A percentile compares a stretch with the other conserved stretches of the same genome.
These are phyloP conservation scores for Chlorella sp. DNA, from an alignment of 139 green algal genomes.

Conservation along the genomic window DNA sequence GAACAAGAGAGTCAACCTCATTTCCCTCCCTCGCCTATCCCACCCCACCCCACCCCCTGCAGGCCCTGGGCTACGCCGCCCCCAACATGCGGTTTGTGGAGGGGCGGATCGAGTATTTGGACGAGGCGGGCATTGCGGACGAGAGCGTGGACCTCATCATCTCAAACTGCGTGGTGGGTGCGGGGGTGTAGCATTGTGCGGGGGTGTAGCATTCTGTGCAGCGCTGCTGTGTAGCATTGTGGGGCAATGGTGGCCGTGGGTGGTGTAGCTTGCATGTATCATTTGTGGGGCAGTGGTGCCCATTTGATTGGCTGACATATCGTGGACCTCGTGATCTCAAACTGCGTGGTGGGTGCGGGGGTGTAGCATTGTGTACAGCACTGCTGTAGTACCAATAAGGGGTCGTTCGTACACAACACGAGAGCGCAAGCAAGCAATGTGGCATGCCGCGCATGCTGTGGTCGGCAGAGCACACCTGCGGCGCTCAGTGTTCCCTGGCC, in stretches of 20 bases:
- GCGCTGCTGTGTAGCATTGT: not conserved
- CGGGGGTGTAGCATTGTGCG: not conserved
- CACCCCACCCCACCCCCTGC: not conserved
- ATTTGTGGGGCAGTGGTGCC: too few relatives aligned
- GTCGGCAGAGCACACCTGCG: too few relatives aligned
- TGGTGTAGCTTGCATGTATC: too few relatives aligned
- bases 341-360: slow-evolving; percentile 84
- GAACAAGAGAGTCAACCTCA: too few relatives aligned
- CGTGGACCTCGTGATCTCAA: slow-evolving; percentile 95
- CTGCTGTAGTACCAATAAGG: too few relatives aligned
- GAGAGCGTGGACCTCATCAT: slow-evolving; percentile 91
- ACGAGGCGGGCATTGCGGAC: slow-evolving; percentile 74
- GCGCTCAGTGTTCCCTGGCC: not conserved
- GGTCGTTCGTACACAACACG: too few relatives aligned
- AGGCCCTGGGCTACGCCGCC: slow-evolving; percentile 75
- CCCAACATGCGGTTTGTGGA: slow-evolving; percentile 92
- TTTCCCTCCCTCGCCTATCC: not conserved
- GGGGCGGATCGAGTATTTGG: slow-evolving; percentile 93
- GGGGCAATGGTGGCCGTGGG: too few relatives aligned
- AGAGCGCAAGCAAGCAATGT: too few relatives aligned
- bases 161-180: slow-evolving; percentile 92
- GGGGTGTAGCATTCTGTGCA: not conserved
- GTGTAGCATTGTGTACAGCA: not conserved
- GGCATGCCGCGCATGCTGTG: too few relatives aligned
- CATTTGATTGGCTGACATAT: too few relatives aligned